Percentiles rank a stretch among this genome's conserved stretches.
Conservation (phyloP, 1,284 basidiomycete species). For the Irpex sp. region DNA sequence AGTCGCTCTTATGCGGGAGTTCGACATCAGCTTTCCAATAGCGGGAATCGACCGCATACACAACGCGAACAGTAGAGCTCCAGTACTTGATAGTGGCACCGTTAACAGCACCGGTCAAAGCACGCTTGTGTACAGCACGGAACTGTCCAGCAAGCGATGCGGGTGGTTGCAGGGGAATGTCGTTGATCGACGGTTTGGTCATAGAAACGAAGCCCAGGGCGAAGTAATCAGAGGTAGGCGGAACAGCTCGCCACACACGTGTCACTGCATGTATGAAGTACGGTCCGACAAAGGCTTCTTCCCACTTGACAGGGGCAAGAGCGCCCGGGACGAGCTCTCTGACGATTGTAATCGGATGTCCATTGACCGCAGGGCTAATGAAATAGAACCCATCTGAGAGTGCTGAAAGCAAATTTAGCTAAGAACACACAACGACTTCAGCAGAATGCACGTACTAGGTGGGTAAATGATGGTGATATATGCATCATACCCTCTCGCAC, state of each 20-base stretch:
- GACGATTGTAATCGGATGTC: background rate
- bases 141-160: background rate
- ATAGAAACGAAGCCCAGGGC: background rate
- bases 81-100: background rate
- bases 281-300: background rate
- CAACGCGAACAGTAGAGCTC: background rate
- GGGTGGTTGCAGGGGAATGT: background rate
- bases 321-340: background rate
- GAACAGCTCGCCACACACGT: background rate
- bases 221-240: background rate
- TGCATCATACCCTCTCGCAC: background rate
- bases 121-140: background rate
- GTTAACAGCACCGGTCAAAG: background rate
- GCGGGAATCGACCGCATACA: background rate
- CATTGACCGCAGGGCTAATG: background rate
- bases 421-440: background rate
- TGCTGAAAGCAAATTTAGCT: background rate
- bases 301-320: background rate
- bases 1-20: background rate
- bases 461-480: background rate
- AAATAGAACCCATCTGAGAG: background rate
- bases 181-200: background rate
- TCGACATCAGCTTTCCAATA: background rate
- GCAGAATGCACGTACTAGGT: background rate
- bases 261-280: background rate